Base-by-base conservation (phyloP, 2,329 filamentous ascomycete species). In the Botrytis cinerea region DNA sequence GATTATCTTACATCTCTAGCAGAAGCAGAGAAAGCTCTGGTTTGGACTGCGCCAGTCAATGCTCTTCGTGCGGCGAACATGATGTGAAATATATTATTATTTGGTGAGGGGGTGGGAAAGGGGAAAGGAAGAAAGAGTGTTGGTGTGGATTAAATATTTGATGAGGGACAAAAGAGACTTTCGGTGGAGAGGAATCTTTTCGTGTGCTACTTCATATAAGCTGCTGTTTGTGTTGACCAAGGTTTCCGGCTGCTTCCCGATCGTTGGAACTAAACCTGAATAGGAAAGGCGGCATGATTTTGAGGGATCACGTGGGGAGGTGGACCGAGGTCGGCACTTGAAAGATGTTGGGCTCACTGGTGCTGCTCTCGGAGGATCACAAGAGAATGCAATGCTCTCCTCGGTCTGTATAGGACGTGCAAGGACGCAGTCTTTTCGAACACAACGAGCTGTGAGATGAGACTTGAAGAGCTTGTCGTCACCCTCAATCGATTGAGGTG, bases 11-110 rank as follows among this genome's bases (percentile, higher is more conserved):
- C 92, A 85, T 93, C 88, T 84, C 90, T 88, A 81, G 92, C 91
- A 82, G 92, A 92, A 82, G 89, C 92, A 82, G 93, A 94, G 86
- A 95, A 95, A 83, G 92, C 91, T 82, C 93, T 90, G 85, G 90
- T 89, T 87, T 94, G 92, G 84, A 92, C 81, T 78, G 85, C 81
- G 79, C 83, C 84, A 80, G 86, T 83, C 75, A 85, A 78, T 79
- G 86, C 86, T 80, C 89, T 86, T 78, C 89, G 87, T 83, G 89
- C 87, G 81, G 91, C 89, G 84, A 95, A 95, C 93, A 97, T 95
- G 77, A 79, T 76, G 73, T 62, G 16, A 43, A 32, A 59, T 60
- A 60, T 32, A 71, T 71, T 66, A 69, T 46, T 43, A 69, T 32
- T 70, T 71, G 62, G 61, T 73, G 62, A 75, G 72, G 40, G 69